Base-by-base conservation (phyloP, 805 yeast species). In the Saccharomycopsis oosterbeekiorum region DNA sequence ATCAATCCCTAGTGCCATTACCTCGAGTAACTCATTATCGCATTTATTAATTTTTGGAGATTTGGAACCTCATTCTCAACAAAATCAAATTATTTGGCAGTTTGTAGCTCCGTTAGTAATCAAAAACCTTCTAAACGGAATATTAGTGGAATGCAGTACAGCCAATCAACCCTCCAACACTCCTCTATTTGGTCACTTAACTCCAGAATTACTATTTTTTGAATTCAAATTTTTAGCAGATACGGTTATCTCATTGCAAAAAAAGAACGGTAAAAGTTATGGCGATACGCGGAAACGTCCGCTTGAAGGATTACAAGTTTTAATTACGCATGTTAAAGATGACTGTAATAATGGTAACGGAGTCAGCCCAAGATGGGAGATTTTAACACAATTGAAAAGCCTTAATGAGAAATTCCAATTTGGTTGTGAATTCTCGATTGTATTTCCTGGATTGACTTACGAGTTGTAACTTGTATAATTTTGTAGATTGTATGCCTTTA, bases 131-230 rank as follows among this genome's bases (percentile, higher is more conserved):
- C 72, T 91, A 54, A 74, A 71, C 21, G 83, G 84, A 0, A 79
- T 91, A 1, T 71, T 90, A 15, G 80, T 92, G 26, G 97, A 91
- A 70, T 91, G 97, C 69, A 88, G 96, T 0, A 80, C 82, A 5
- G 68, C 77, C 1, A 76, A 77, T 63, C 72, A 74, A 11, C 77
- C 80, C 0, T 74, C 76, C 1, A 71, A 74, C 10, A 76, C 77
- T 6, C 78, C 81, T 1, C 68, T 89, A 29, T 91, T 83, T 70
- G 97, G 97, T 1, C 97, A 91, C 72, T 69, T 91, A 72, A 84
- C 87, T 12, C 96, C 97, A 3, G 67, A 70, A 1, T 79, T 80
- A 65, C 71, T 91, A 36, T 77, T 88, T 12, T 68, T 73, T 5
- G 96, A 89, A 68, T 73, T 92, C 15, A 60, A 64, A 3, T 60